Evolutionary conservation across 148 eudicot genomes (phyloP).

Genomic region (Heliosperma pusillum): DNA sequence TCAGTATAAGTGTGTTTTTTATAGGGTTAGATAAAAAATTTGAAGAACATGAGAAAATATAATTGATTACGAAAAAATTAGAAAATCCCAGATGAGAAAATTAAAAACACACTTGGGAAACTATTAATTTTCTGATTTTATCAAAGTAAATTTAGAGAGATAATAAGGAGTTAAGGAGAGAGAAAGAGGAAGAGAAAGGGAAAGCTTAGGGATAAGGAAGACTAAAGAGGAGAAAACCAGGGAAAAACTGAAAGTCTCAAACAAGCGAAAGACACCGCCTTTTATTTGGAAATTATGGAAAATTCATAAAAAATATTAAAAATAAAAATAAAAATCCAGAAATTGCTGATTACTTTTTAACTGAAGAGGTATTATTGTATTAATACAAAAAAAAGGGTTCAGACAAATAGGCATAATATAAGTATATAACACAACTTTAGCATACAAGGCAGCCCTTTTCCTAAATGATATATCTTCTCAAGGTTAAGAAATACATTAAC

Average conservation of each 20-base stretch:
- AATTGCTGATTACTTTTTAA: slow-evolving; percentile 57
- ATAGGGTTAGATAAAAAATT: background rate
- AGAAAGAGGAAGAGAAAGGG: slow-evolving; percentile 14
- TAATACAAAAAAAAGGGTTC: slow-evolving; percentile 37
- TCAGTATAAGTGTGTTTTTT: background rate
- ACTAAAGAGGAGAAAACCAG: slow-evolving; percentile 16
- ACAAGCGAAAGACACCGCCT: slow-evolving; percentile 33
- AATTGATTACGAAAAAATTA: background rate
- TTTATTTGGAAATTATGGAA: slow-evolving; percentile 18
- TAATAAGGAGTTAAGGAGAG: slow-evolving; percentile 23
- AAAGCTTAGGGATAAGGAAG: slow-evolving; percentile 25
- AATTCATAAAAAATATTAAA: background rate
- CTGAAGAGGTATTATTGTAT: slow-evolving; percentile 37
- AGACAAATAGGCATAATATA: slow-evolving; percentile 19
- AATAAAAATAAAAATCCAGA: slow-evolving; percentile 34
- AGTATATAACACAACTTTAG: slow-evolving; percentile 18
- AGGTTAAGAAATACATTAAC: background rate
- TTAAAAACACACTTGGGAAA: slow-evolving; percentile 28
- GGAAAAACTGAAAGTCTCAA: slow-evolving; percentile 25
- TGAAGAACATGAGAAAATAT: background rate
- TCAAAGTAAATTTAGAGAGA: slow-evolving; percentile 2
- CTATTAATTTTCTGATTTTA: slow-evolving; percentile 8
- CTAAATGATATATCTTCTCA: slow-evolving; percentile 17
- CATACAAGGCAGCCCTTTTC: slow-evolving; percentile 10
- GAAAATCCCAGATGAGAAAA: slow-evolving; percentile 20